Base-by-base conservation (phyloP, 2,329 filamentous ascomycete species). In the Xylaria sp. region DNA sequence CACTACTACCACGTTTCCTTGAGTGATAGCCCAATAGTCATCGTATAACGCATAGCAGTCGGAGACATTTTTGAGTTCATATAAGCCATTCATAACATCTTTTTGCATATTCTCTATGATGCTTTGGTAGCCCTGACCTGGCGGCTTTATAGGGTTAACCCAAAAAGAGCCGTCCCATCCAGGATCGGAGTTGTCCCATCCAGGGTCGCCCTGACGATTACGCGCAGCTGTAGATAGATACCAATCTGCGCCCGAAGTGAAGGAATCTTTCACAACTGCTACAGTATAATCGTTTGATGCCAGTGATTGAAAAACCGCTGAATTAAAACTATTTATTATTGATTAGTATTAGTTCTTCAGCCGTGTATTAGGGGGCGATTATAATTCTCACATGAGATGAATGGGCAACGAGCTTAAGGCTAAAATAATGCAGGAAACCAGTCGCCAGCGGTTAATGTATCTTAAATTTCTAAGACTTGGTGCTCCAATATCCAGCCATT, bases 291-390 rank as follows among this genome's bases (percentile, higher is more conserved):
- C 66, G 20, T 70, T 72, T 17, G 72, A 74, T 10, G 66, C 68
- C 2, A 72, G 63, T 1, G 72, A 63, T 28, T 74, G 69, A n/a
- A 74, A 74, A 20, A 74, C 71, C 1, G 71, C 72, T n/a, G 72
- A 74, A 59, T 73, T 72, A 54, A 62, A 73, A 28, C 72, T 73
- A 31, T 6, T 48, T 20, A 20, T 38, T 6, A 1, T 15, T 28
- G 9, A n/a, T 69, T 26, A 71, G 69, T 15, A 4, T 20, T 33
- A 3, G 6, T 2, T 23, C 23, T 49, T 61, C 9, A 4, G 6
- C 4, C 44, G 2, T 9, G 9, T 36, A 36, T 11, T 3, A 36
- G 33, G 11, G 51, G 4, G 36, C 13, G 11, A 3, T 13, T 13
- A 7, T 15, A 15, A 49, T 36, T 13, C 69, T 68, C 40, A 73